phyloP scores from a whole-genome alignment of 2,329 filamentous ascomycete genomes.

The Aureobasidium zeae region DNA sequence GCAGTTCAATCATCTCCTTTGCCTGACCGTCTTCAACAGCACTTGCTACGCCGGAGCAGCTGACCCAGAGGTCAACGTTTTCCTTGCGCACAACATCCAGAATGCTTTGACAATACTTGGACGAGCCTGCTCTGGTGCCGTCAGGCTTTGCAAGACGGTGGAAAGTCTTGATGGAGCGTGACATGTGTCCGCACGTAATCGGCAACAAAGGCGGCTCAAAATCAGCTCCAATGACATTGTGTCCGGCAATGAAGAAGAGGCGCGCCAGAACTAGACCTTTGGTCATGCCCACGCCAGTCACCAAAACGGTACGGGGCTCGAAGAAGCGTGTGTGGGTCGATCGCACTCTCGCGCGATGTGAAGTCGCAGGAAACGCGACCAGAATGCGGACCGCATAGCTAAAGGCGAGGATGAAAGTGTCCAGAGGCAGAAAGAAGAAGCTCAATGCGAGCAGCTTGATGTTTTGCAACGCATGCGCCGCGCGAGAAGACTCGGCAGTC shows the following conservation, averaged over 20 bases:
- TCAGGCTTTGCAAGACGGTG: slow-evolving; percentile 37
- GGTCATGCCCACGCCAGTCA: slow-evolving; percentile 64
- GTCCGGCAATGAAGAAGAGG: slow-evolving; percentile 53
- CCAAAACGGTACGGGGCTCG: slow-evolving; percentile 49
- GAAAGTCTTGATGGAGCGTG: slow-evolving; percentile 47
- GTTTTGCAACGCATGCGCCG: slow-evolving; percentile 41
- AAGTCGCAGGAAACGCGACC: slow-evolving; percentile 18
- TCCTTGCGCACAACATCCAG: slow-evolving; percentile 52
- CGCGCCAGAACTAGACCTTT: slow-evolving; percentile 61
- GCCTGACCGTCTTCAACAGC: slow-evolving; percentile 59
- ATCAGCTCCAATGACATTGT: slow-evolving; percentile 65
- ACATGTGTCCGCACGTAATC: slow-evolving; percentile 47
- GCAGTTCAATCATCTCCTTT: slow-evolving; percentile 50
- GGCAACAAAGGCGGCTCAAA: slow-evolving; percentile 37
- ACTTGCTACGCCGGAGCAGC: slow-evolving; percentile 58
- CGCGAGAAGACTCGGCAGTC: slow-evolving; percentile 26
- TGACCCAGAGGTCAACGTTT: slow-evolving; percentile 61
- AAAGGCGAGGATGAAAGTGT: slow-evolving; percentile 36
- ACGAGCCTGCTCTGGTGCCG: slow-evolving; percentile 27
- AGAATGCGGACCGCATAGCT: slow-evolving; percentile 26
- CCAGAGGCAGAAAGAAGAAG: slow-evolving; percentile 41
- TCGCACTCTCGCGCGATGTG: slow-evolving; percentile 20
- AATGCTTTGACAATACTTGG: slow-evolving; percentile 48
- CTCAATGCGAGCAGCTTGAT: slow-evolving; percentile 37
- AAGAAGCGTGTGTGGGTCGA: slow-evolving; percentile 29